phyloP scores from a whole-genome alignment of 176 grass and related monocot species.

The Avena sativa region DNA sequence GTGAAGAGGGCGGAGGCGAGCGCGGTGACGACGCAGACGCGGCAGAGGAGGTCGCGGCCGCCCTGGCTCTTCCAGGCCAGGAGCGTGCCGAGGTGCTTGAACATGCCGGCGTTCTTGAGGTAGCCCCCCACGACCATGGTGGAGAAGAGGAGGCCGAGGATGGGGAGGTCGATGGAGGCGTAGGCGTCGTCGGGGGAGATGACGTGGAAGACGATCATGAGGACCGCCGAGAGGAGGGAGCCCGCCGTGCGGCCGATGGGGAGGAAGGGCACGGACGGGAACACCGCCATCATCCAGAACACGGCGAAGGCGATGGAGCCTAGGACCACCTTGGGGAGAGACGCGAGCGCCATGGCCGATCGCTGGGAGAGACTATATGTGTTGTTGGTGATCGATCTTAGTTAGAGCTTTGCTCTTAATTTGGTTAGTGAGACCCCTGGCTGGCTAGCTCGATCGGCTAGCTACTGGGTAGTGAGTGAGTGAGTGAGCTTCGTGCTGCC shows the following conservation, averaged over 20 bases:
- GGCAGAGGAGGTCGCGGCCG: slow-evolving; percentile 83
- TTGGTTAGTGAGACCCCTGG: background rate
- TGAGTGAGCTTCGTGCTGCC: background rate
- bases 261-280: slow-evolving; percentile 90
- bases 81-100: slow-evolving; percentile 71
- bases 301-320: slow-evolving; percentile 72
- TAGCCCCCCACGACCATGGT: slow-evolving; percentile 95
- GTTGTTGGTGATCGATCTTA: no score
- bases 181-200: slow-evolving; percentile 79
- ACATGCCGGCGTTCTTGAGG: slow-evolving; percentile 91
- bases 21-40: slow-evolving; percentile 84
- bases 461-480: background rate
- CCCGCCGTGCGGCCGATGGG: slow-evolving; percentile 93
- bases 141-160: slow-evolving; percentile 89
- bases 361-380: background rate
- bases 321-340: slow-evolving; percentile 52
- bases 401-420: background rate
- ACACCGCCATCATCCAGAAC: slow-evolving; percentile 96
- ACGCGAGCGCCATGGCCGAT: slow-evolving; percentile 51
- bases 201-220: slow-evolving; percentile 90
- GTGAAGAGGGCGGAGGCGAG: slow-evolving; percentile 87
- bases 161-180: slow-evolving; percentile 82
- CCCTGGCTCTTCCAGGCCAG: slow-evolving; percentile 84
- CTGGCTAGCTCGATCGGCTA: no score
- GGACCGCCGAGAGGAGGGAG: slow-evolving; percentile 70